Base-by-base conservation (phyloP, 2,329 filamentous ascomycete species). In the Claviceps capensis region DNA sequence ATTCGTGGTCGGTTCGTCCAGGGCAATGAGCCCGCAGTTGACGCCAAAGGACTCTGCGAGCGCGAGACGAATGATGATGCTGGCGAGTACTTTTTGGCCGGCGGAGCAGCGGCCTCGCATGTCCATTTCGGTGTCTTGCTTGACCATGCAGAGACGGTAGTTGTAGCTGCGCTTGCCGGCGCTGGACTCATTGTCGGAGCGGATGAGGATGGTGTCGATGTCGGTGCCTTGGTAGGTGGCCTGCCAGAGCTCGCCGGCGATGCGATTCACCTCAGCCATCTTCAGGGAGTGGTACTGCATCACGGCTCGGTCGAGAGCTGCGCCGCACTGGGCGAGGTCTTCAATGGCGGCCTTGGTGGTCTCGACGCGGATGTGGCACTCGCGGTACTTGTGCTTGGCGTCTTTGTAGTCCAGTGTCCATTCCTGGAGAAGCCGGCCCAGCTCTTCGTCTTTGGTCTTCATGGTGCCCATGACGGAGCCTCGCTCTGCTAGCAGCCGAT, bases 91-190 rank as follows among this genome's bases (percentile, higher is more conserved):
- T 69, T 95, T 96, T 67, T 98, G 93, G 3, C 93, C 93, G 1
- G 93, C 93, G 59, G 87, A 94, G 75, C 93, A 98, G 52, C 93
- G 87, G 1, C 93, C 94, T 56, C 93, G 88, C 93, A 98, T 98
- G 71, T 98, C 93, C 89, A 98, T 95, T 68, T 98, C 93, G 0
- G 86, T 88, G 62, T 94, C 89, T 65, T 91, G 85, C 72, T 98
- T 98, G 60, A 95, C 82, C 93, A 98, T 98, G 68, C 88, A 90
- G 5, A 98, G 85, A 47, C 93, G 87, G 73, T 98, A 98, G 70
- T 98, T 97, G 77, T 97, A 97, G 56, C 77, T 86, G 61, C 88
- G 83, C 62, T 88, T 89, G 50, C 81, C 83, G 52, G 81, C 68
- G 42, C 75, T 75, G 47, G 78, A 81, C 65, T 97, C 93, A 60